Percentiles rank a stretch among this genome's conserved stretches.
Evolutionary conservation across 108 stramenopile species (phyloP).

Genomic region (Skeletonema menzelii): DNA sequence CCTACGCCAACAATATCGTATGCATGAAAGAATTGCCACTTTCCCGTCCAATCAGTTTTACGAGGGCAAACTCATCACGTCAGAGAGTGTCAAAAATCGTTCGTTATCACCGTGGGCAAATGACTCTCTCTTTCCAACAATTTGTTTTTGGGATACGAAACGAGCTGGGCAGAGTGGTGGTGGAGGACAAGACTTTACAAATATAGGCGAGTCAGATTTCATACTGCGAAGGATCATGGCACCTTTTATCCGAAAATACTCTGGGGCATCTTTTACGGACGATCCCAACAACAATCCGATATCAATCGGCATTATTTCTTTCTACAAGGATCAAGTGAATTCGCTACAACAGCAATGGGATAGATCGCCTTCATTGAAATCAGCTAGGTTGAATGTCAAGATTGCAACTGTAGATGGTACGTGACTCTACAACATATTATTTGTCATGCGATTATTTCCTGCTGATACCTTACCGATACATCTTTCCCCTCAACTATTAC

Average conservation of each 20-base stretch:
- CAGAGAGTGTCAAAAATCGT: conserved; percentile 31
- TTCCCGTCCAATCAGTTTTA: conserved; percentile 72
- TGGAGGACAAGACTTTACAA: conserved; percentile 33
- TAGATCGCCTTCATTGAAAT: conserved; percentile 16
- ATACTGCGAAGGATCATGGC: conserved; percentile 34
- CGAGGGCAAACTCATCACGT: conserved; percentile 42
- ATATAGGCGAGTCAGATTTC: conserved; percentile 49
- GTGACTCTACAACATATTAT: neutral
- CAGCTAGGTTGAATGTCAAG: conserved; percentile 29
- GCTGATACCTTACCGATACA: neutral
- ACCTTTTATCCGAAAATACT: conserved; percentile 22
- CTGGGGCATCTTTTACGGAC: conserved; percentile 3
- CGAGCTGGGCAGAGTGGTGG: conserved; percentile 11
- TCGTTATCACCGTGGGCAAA: conserved; percentile 18
- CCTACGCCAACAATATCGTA: conserved; percentile 84
- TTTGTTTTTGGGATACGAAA: conserved; percentile 42
- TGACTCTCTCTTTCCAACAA: conserved; percentile 37
- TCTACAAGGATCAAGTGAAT: conserved; percentile 58
- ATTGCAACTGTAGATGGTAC: conserved; percentile 47
- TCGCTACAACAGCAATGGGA: conserved; percentile 21
- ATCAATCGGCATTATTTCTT: conserved; percentile 54
- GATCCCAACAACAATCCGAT: conserved; percentile 1
- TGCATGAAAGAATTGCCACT: conserved; percentile 61
- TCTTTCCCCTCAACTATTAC: neutral
- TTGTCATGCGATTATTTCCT: neutral